A percentile compares a stretch with the other conserved stretches of the same genome.
Conservation (phyloP, 768 basidiomycete genomes). For the Kwoniella sp. region DNA sequence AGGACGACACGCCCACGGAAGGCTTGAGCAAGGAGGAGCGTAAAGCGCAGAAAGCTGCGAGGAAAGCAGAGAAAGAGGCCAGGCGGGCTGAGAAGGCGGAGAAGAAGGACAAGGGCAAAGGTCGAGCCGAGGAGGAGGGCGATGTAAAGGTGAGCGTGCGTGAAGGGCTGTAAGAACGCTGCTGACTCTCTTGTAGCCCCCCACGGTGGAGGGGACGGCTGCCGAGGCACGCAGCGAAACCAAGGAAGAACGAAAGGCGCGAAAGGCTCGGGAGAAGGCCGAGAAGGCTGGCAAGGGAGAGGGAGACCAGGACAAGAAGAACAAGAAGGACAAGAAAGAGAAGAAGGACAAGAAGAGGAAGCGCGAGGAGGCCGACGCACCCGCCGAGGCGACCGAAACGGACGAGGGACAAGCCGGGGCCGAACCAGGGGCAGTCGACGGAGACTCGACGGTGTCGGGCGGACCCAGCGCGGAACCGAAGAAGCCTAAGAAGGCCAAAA, state of each 20-base stretch:
- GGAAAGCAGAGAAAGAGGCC: conserved; percentile 1
- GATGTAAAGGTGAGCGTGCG: background rate
- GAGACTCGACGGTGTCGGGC: background rate
- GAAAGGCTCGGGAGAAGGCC: background rate
- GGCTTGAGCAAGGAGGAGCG: too few relatives aligned
- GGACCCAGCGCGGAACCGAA: background rate
- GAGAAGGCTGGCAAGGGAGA: conserved; percentile 3
- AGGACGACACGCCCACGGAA: too few relatives aligned
- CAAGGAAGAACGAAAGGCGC: background rate
- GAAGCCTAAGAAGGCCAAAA: background rate
- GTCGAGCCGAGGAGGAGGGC: background rate
- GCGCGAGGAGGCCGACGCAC: background rate
- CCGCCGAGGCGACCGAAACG: background rate
- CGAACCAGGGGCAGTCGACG: background rate
- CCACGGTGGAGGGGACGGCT: too few relatives aligned
- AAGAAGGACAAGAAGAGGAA: conserved; percentile 13
- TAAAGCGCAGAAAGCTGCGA: too few relatives aligned
- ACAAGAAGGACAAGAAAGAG: conserved; percentile 13
- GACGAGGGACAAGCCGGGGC: background rate
- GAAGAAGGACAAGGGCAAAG: conserved; percentile 6
- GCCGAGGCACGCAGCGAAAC: conserved; percentile 3
- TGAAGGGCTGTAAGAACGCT: too few relatives aligned
- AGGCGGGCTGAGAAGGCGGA: conserved; percentile 20
- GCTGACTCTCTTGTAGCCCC: too few relatives aligned
- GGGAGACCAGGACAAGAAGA: background rate